These are phyloP conservation scores for Leccinum glutinopallens DNA, from an alignment of 1,284 basidiomycete genomes.

Conservation along the genomic window DNA sequence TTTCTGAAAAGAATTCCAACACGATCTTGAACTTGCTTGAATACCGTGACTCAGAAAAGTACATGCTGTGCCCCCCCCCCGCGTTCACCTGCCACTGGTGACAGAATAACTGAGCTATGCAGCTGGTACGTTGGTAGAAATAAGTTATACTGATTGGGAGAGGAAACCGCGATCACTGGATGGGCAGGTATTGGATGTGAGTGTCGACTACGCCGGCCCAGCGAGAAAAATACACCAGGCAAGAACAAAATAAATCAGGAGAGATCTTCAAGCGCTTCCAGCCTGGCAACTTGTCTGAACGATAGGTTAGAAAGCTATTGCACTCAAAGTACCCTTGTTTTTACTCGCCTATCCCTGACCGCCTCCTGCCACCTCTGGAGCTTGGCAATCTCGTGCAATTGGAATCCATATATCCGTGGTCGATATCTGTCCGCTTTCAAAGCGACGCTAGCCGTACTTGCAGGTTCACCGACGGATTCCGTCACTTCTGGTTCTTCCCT, in stretches of 20 bases:
- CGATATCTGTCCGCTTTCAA: slow-evolving; percentile 88
- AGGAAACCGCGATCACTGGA: not conserved
- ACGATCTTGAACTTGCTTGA: not conserved
- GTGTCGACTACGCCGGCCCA: slow-evolving; percentile 11
- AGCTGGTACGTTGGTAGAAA: not conserved
- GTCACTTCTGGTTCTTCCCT: slow-evolving; percentile 52
- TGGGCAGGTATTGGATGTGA: slow-evolving; percentile 2
- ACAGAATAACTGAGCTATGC: not conserved
- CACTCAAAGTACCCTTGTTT: not conserved
- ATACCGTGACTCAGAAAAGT: not conserved
- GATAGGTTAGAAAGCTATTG: slow-evolving; percentile 17
- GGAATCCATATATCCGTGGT: slow-evolving; percentile 94
- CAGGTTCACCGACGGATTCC: slow-evolving; percentile 61
- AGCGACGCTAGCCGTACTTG: slow-evolving; percentile 78
- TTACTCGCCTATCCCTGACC: slow-evolving; percentile 73
- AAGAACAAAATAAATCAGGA: slow-evolving; percentile 23
- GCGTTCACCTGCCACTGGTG: not conserved
- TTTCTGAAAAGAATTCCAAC: not conserved
- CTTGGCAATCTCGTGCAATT: slow-evolving; percentile 90
- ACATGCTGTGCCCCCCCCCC: not conserved
- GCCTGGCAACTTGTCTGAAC: slow-evolving; percentile 32
- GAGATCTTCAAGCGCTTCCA: slow-evolving; percentile 37
- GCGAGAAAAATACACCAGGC: slow-evolving; percentile 9
- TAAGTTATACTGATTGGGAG: not conserved
- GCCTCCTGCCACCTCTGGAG: slow-evolving; percentile 93